Base-by-base conservation (phyloP, 2,329 filamentous ascomycete genomes). In the Fusarium longipes region DNA sequence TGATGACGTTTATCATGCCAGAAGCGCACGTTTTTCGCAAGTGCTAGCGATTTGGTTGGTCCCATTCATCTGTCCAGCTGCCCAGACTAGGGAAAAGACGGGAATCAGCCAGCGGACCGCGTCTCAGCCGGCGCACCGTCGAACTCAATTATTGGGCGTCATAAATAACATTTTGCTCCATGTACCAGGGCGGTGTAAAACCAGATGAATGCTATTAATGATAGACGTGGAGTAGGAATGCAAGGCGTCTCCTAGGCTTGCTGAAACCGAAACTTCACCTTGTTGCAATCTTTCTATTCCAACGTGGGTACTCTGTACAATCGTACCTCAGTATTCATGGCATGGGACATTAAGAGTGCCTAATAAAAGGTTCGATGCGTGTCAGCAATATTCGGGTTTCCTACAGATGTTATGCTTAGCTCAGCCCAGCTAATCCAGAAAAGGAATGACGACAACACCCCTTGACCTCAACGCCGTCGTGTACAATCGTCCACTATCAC, bases 41-140 rank as follows among this genome's bases (percentile, higher is more conserved):
- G 42, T 59, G 54, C 48, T 49, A 49, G 29, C 40, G 56, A 68
- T 55, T 57, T 71, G 70, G 70, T 68, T 73, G 67, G 68, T 54
- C 61, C 60, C 70, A 62, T 69, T 66, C 57, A 51, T 50, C 56
- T 71, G 45, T 40, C 59, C 70, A 63, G 47, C 63, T 62, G n/a
- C 45, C 55, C 45, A 55, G 65, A 60, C 70, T 74, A 74, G 72
- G 67, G 63, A 74, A 73, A 73, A 72, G 68, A 74, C 70, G 71
- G 72, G 67, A 70, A 59, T 74, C 65, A 67, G 65, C 70, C 47
- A 62, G 59, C 72, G 72, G 72, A 72, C 72, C 72, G 72, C 72
- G 64, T 63, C 64, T 70, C 64, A 68, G 65, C 71, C 61, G 64
- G 62, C 61, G 54, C 67, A 70, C 72, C 71, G 70, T 70, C 61